Evolutionary conservation across 2,329 filamentous ascomycete species (phyloP).

Genomic region (Epichloe elymi): DNA sequence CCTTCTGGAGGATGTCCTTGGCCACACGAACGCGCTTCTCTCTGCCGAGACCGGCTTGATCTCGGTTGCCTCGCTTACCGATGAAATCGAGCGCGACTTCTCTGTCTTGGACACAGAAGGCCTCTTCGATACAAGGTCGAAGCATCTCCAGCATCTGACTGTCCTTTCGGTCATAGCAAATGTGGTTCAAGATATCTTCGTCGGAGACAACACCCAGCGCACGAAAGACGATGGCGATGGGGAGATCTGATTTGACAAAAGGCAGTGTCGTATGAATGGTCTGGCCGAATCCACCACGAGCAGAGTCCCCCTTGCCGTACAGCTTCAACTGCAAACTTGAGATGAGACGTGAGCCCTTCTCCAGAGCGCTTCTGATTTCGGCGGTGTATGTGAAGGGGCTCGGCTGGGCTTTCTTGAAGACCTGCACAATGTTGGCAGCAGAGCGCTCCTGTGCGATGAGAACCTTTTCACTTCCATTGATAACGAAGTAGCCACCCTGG

Average conservation of each 20-base stretch:
- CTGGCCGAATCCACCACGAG: slow-evolving; percentile 63
- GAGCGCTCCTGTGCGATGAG: slow-evolving; percentile 95
- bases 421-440: slow-evolving; percentile 96
- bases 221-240: slow-evolving; percentile 89
- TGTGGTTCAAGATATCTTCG: slow-evolving; percentile 94
- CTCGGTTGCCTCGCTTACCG: slow-evolving; percentile 68
- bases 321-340: slow-evolving; percentile 87
- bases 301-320: slow-evolving; percentile 73
- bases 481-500: slow-evolving; percentile 96
- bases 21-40: slow-evolving; percentile 88
- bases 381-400: slow-evolving; percentile 86
- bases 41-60: slow-evolving; percentile 49
- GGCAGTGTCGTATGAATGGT: slow-evolving; percentile 85
- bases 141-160: slow-evolving; percentile 96
- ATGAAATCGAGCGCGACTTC: slow-evolving; percentile 93
- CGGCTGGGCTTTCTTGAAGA: slow-evolving; percentile 94
- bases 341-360: slow-evolving; percentile 90
- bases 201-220: slow-evolving; percentile 93
- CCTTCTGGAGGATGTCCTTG: slow-evolving; percentile 90
- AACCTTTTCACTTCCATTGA: slow-evolving; percentile 98
- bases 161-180: slow-evolving; percentile 90
- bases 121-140: slow-evolving; percentile 93
- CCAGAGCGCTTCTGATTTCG: slow-evolving; percentile 89
- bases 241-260: slow-evolving; percentile 87
- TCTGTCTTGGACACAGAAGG: slow-evolving; percentile 88